Percentiles rank a stretch among this genome's conserved stretches.
phyloP scores from a whole-genome alignment of 441 rosid genomes.

The Euphorbia neoarborescens region DNA sequence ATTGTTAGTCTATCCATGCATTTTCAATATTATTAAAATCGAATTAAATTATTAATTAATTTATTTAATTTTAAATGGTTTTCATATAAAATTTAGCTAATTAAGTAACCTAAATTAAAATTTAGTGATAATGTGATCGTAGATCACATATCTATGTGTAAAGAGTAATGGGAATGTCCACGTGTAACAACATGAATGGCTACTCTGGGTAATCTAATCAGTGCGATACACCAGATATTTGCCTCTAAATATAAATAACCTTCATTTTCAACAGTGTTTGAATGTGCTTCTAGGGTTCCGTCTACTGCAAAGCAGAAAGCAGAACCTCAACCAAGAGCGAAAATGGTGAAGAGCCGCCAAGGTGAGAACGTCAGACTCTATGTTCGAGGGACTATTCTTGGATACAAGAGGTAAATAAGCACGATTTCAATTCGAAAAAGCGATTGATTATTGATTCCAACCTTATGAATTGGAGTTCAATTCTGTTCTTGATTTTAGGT shows the following conservation, averaged over 20 bases:
- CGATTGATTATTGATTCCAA: not conserved
- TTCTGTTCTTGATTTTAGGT: constrained; percentile 32
- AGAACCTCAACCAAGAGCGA: constrained; percentile 17
- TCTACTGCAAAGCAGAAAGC: not conserved
- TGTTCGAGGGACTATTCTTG: constrained; percentile 76
- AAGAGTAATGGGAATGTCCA: no score
- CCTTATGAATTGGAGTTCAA: not conserved
- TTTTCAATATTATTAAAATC: no score
- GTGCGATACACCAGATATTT: not conserved
- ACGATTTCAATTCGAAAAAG: not conserved
- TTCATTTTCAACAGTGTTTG: not conserved
- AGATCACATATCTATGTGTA: no score
- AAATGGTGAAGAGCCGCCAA: constrained; percentile 81
- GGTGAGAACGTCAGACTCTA: constrained; percentile 84
- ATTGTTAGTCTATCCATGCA: no score
- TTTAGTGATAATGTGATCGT: no score
- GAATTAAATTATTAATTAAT: no score
- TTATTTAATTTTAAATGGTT: no score
- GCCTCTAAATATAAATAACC: not conserved
- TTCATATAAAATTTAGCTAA: no score
- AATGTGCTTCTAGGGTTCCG: constrained; percentile 4
- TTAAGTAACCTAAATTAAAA: no score
- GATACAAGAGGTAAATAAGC: constrained; percentile 69
- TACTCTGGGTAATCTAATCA: not conserved
- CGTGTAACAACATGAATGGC: not conserved